Evolutionary conservation across 192 early-diverging fungal species (phyloP).

Genomic region (Chytriomyces confervae): DNA sequence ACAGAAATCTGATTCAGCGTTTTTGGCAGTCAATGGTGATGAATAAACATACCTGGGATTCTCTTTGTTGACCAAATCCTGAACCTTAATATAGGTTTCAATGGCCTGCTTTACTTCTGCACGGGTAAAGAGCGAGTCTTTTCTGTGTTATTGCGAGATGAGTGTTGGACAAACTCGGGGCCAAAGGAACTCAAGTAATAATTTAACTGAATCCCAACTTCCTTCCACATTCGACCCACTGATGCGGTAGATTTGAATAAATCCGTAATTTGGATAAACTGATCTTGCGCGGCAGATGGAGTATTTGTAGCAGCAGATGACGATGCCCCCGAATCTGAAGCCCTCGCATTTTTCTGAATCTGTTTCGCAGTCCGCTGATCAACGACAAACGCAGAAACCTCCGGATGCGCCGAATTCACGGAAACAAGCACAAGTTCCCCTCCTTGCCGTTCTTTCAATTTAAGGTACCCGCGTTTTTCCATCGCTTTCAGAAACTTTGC

Average conservation of each 20-base stretch:
- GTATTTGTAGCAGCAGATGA: conserved; percentile 4
- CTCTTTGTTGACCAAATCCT: conserved; percentile 59
- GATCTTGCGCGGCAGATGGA: not conserved
- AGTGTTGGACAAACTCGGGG: no score
- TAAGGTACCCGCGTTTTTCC: conserved; percentile 83
- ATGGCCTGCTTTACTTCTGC: conserved; percentile 65
- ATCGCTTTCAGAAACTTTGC: conserved; percentile 87
- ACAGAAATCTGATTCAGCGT: conserved; percentile 43
- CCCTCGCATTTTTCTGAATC: conserved; percentile 6
- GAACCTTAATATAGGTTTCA: conserved; percentile 67
- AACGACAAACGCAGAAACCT: conserved; percentile 4
- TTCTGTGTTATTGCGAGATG: conserved; percentile 35
- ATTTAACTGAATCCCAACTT: conserved; percentile 41
- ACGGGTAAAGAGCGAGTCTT: conserved; percentile 63
- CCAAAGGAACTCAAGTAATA: not conserved
- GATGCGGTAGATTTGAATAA: conserved; percentile 39
- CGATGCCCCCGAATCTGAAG: not conserved
- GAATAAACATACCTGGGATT: conserved; percentile 30
- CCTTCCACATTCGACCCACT: conserved; percentile 36
- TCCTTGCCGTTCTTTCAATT: conserved; percentile 77
- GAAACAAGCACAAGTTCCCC: conserved; percentile 31
- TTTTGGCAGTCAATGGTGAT: not conserved
- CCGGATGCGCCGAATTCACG: conserved; percentile 8
- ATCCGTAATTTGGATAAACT: conserved; percentile 37
- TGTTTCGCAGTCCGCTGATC: not conserved